Conservation (phyloP, 768 basidiomycete species). For the Lactarius trivialis region DNA sequence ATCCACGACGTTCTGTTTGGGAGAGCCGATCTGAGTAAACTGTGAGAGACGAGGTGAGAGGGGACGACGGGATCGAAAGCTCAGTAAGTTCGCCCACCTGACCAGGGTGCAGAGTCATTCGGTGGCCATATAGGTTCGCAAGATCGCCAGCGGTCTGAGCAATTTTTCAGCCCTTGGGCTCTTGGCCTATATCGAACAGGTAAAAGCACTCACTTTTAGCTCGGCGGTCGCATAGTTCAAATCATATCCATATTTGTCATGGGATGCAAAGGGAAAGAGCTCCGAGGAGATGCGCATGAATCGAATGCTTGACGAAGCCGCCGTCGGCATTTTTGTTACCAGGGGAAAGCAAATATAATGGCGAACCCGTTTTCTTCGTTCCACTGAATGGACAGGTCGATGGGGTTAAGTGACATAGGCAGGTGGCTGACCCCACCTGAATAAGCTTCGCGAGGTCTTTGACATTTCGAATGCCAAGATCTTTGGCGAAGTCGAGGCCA, state of each 20-base stretch:
- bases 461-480: slow-evolving; percentile 69
- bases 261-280: slow-evolving; percentile 91
- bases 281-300: slow-evolving; percentile 88
- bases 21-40: slow-evolving; percentile 77
- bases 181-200: not conserved
- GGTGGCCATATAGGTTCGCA: slow-evolving; percentile 44
- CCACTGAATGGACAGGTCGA: slow-evolving; percentile 42
- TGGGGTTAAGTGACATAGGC: slow-evolving; percentile 4
- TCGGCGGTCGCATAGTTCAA: slow-evolving; percentile 64
- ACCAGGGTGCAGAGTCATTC: slow-evolving; percentile 84
- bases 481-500: slow-evolving; percentile 76
- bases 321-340: not conserved
- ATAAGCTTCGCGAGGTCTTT: slow-evolving; percentile 68
- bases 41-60: not conserved
- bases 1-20: slow-evolving; percentile 63
- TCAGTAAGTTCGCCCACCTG: slow-evolving; percentile 35
- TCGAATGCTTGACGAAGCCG: slow-evolving; percentile 46
- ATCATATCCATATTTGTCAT: slow-evolving; percentile 71
- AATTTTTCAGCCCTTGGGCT: slow-evolving; percentile 13
- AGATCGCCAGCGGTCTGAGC: slow-evolving; percentile 35
- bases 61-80: not conserved
- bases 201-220: slow-evolving; percentile 32
- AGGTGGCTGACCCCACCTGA: slow-evolving; percentile 31
- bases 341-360: slow-evolving; percentile 16
- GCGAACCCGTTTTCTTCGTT: slow-evolving; percentile 71